These are phyloP conservation scores for Stagonosporopsis vannaccii DNA, from an alignment of 2,329 filamentous ascomycete genomes.

Conservation along the genomic window DNA sequence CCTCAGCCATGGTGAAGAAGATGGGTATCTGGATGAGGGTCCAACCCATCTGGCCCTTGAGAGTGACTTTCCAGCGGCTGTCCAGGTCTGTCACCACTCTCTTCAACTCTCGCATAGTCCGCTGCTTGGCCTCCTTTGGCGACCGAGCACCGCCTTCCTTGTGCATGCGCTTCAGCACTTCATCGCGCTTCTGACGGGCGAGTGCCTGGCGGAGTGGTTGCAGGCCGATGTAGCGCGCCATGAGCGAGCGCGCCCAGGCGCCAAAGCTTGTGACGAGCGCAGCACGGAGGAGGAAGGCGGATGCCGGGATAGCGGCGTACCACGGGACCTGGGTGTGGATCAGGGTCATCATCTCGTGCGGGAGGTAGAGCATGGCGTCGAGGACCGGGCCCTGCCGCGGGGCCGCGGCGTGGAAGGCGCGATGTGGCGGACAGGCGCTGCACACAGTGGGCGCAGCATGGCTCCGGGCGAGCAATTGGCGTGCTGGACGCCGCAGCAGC, in stretches of 20 bases:
- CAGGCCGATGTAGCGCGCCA: constrained; percentile 53
- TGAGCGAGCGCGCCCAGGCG: constrained; percentile 51
- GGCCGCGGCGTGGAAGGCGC: constrained; percentile 61
- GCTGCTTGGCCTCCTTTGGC: constrained; percentile 23
- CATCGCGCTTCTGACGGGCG: constrained; percentile 31
- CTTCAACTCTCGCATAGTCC: constrained; percentile 26
- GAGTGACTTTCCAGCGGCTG: constrained; percentile 39
- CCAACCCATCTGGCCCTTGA: constrained; percentile 37
- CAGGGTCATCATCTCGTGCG: constrained; percentile 56
- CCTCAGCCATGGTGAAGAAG: constrained; percentile 48
- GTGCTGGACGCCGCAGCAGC: constrained; percentile 29
- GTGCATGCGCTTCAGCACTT: constrained; percentile 18
- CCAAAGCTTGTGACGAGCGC: constrained; percentile 56
- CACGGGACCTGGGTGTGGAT: constrained; percentile 65
- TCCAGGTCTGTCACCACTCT: constrained; percentile 35
- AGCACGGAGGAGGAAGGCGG: constrained; percentile 60
- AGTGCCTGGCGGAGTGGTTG: constrained; percentile 50
- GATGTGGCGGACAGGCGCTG: constrained; percentile 25
- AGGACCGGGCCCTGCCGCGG: constrained; percentile 49
- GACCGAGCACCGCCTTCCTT: constrained; percentile 30
- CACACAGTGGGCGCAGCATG: constrained; percentile 4
- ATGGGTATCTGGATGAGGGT: constrained; percentile 45
- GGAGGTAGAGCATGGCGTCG: constrained; percentile 52
- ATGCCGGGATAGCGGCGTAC: constrained; percentile 62
- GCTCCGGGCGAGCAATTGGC: constrained; percentile 35